phyloP scores from a whole-genome alignment of 2,329 filamentous ascomycete genomes.

The Ploettnerulaceae sp. region DNA sequence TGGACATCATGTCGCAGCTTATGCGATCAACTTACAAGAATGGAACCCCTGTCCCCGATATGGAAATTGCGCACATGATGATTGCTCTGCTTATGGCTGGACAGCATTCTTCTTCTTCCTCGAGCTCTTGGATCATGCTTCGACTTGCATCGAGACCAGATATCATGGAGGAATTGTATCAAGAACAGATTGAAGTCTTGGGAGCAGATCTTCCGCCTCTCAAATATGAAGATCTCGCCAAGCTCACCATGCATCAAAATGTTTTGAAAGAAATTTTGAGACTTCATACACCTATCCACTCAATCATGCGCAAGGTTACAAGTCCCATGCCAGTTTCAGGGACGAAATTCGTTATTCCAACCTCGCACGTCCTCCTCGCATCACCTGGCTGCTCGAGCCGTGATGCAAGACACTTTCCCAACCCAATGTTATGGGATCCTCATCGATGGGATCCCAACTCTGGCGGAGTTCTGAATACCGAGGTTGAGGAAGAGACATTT shows the following conservation, averaged over 20 bases:
- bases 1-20: constrained; percentile 85
- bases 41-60: constrained; percentile 70
- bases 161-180: constrained; percentile 73
- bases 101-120: constrained; percentile 83
- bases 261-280: constrained; percentile 90
- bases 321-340: constrained; percentile 77
- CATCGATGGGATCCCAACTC: constrained; percentile 78
- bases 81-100: constrained; percentile 90
- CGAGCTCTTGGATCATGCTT: constrained; percentile 78
- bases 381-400: constrained; percentile 78
- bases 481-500: constrained; percentile 67
- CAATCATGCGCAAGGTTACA: constrained; percentile 89
- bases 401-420: constrained; percentile 71
- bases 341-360: constrained; percentile 77
- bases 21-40: constrained; percentile 86
- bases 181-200: constrained; percentile 72
- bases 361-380: constrained; percentile 74
- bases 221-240: constrained; percentile 70
- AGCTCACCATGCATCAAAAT: constrained; percentile 75
- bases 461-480: constrained; percentile 46
- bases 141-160: constrained; percentile 73
- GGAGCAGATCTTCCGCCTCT: constrained; percentile 71
- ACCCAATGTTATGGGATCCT: constrained; percentile 80
- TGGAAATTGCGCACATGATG: constrained; percentile 89
- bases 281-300: constrained; percentile 89